These are phyloP conservation scores for Pseudozyma hubeiensis DNA, from an alignment of 1,284 basidiomycete species.

Conservation along the genomic window DNA sequence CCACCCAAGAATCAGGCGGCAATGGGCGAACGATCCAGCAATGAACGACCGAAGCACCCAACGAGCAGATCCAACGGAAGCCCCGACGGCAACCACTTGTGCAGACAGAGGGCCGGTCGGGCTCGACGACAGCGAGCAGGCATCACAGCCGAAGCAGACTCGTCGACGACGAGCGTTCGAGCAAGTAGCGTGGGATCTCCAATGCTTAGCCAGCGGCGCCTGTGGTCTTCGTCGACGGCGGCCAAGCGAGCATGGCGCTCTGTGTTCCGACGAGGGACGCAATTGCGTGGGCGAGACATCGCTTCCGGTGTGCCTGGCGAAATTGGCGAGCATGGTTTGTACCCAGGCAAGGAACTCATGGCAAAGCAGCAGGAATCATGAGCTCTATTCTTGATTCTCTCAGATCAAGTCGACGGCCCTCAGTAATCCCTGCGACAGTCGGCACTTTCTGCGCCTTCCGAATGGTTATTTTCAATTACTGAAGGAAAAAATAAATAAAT, in stretches of 20 bases:
- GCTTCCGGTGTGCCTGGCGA: constrained; percentile 15
- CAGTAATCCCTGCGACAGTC: too few species aligned
- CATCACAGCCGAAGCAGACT: not conserved
- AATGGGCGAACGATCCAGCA: not conserved
- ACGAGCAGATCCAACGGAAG: not conserved
- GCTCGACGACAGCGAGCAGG: not conserved
- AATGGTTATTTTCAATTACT: too few species aligned
- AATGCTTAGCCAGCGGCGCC: too few species aligned
- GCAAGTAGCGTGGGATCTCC: not conserved
- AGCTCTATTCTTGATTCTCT: constrained; percentile 16
- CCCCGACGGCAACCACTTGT: not conserved
- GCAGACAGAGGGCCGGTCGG: not conserved
- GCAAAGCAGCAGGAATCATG: constrained; percentile 20
- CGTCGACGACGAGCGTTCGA: not conserved
- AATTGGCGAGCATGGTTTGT: constrained; percentile 6
- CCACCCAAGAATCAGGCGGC: not conserved
- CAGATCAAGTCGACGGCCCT: too few species aligned
- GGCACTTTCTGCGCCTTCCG: too few species aligned
- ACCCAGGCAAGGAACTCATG: not conserved
- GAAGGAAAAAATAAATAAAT: too few species aligned
- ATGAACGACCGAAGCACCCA: too few species aligned
- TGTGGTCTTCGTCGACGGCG: not conserved
- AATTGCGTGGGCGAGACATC: not conserved
- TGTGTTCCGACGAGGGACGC: constrained; percentile 7
- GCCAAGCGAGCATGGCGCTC: constrained; percentile 9